Evolutionary conservation across 139 green algal species (phyloP).

Genomic region (Micractinium sp.): DNA sequence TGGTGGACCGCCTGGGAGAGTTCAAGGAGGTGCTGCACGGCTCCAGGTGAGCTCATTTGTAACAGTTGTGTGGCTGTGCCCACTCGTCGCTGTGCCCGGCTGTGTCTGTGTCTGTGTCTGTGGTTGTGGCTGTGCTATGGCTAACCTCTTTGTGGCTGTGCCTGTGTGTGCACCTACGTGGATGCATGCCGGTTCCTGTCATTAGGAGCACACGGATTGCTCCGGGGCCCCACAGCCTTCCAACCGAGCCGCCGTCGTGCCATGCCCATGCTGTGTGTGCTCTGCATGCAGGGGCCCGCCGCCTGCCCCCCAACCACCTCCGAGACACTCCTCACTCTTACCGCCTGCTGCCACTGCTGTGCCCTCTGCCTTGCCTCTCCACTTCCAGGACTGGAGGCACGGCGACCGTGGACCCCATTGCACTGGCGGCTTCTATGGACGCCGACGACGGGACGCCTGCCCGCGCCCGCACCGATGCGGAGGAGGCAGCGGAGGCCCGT

Average conservation of each 20-base stretch:
- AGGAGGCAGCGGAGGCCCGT: background rate
- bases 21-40: slow-evolving; percentile 77
- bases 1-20: slow-evolving; percentile 91
- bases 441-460: background rate
- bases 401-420: slow-evolving; percentile 7
- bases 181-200: too few species aligned
- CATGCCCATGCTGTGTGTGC: too few species aligned
- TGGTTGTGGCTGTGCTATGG: background rate
- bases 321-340: background rate
- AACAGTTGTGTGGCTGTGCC: background rate
- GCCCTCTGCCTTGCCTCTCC: background rate
- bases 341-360: background rate
- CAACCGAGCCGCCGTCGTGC: too few species aligned
- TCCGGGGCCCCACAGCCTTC: too few species aligned
- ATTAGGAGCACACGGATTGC: too few species aligned
- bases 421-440: background rate
- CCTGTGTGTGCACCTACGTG: too few species aligned
- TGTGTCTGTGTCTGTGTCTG: background rate
- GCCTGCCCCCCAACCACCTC: background rate
- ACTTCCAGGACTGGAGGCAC: background rate
- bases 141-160: background rate
- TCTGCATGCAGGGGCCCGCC: too few species aligned
- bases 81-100: too few species aligned
- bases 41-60: background rate
- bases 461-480: background rate